Conservation (phyloP, 1,284 basidiomycete species). For the Pisolithus thermaeus region DNA sequence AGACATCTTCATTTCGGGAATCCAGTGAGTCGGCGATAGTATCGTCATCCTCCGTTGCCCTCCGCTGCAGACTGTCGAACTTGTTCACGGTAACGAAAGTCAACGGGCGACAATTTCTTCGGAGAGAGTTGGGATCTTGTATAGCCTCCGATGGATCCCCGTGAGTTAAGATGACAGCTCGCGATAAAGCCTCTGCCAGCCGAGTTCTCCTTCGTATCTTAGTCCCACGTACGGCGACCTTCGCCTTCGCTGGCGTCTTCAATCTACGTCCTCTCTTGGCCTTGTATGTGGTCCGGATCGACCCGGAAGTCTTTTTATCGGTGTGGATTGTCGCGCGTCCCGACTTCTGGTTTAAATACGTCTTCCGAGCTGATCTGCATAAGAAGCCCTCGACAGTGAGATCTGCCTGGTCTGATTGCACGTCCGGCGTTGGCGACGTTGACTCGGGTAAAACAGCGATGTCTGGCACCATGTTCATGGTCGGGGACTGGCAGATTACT, state of each 20-base stretch:
- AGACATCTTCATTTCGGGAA: neutral
- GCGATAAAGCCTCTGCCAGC: constrained; percentile 15
- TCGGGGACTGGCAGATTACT: neutral
- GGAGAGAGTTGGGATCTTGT: constrained; percentile 1
- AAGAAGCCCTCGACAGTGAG: constrained; percentile 28
- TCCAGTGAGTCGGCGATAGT: neutral
- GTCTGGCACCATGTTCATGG: constrained; percentile 9
- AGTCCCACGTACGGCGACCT: neutral
- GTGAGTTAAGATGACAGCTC: constrained; percentile 22
- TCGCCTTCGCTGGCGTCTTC: constrained; percentile 1
- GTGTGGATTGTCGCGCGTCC: neutral
- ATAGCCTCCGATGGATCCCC: constrained; percentile 20
- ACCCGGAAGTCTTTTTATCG: neutral
- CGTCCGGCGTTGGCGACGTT: neutral
- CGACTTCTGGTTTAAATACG: neutral
- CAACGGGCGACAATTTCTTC: constrained; percentile 17
- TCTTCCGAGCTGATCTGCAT: constrained; percentile 4
- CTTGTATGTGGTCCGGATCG: neutral
- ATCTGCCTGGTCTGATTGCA: neutral
- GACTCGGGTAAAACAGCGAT: constrained; percentile 14
- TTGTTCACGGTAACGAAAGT: constrained; percentile 24
- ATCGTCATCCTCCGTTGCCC: neutral
- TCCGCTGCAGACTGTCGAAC: constrained; percentile 3
- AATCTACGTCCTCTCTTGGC: constrained; percentile 16
- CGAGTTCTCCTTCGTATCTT: constrained; percentile 6